Evolutionary conservation across 768 basidiomycete genomes (phyloP), one percentile per base, ranked within the genome.

Genomic region (Termitomyces bulborhizus): DNA sequence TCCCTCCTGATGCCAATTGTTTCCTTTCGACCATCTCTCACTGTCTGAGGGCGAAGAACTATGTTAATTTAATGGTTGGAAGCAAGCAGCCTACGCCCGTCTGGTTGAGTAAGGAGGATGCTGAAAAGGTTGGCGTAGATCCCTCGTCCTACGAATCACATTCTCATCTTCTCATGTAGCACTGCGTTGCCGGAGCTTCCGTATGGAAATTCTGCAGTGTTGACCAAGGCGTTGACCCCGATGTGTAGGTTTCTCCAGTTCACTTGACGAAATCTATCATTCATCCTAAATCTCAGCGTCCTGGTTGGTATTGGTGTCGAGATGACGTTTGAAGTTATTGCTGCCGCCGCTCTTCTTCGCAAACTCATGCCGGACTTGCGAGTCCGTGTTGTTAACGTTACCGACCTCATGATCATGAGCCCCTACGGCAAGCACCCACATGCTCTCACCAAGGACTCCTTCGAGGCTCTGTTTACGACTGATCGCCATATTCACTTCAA

Each of bases 1-100:
- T 93, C 24, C 90, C 92, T 0, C 90, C 93, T n/a, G 93, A 96
- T 62, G 88, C 90, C 12, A 94, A 95, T 67, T 88, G 88, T 63
- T 84, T 88, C 72, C 71, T 94, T 58, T 88, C 85, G 36, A 92
- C 90, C 24, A 78, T 95, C 53, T 81, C 87, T 3, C 93, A 95
- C 68, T 93, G 90, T 62, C 68, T 95, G 64, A 72, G 86, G 48
- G 84, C 90, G 24, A 91, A 88, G 75, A 87, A 92, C 69, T 93
- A 93, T 57, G 72, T 93, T 51, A 93, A 93, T 65, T 69, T 93
- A 56, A 89, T 97, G 78, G 90, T 94, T 36, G 92, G 92, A 26
- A 89, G 86, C 68, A 95, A 94, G 72, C 85, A 88, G 51, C 86
- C 86, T 3, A 86, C 85, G 4, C 82, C 86, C 3, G 83, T 86